Percentiles rank a stretch among this genome's conserved stretches.
Conservation (phyloP, 495 filamentous ascomycete species). For the Daldinia bambusicola region DNA sequence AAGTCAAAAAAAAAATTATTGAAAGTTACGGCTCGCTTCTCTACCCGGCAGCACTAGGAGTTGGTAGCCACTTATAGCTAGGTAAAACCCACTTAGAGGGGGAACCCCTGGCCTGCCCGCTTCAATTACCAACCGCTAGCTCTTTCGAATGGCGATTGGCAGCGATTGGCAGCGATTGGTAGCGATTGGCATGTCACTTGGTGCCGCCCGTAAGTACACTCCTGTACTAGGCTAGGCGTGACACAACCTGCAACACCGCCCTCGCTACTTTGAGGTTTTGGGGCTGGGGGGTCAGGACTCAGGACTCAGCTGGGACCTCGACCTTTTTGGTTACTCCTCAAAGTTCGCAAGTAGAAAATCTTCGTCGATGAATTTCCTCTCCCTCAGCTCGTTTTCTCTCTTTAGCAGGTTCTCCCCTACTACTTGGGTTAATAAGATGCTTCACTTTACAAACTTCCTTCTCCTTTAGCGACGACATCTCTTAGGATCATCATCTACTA, state of each 20-base stretch:
- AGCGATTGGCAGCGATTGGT: neutral
- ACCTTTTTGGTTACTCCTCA: conserved; percentile 1
- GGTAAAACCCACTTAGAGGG: conserved; percentile 19
- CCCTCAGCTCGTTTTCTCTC: conserved; percentile 26
- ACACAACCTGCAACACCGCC: conserved; percentile 22
- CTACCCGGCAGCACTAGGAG: conserved; percentile 28
- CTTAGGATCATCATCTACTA: conserved; percentile 8
- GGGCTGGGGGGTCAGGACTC: neutral
- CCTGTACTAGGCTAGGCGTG: conserved; percentile 14
- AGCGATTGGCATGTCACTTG: neutral
- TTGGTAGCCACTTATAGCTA: conserved; percentile 35
- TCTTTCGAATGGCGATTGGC: conserved; percentile 13
- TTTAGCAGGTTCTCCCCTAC: conserved; percentile 22
- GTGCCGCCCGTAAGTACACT: conserved; percentile 10
- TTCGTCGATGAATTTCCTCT: conserved; percentile 21
- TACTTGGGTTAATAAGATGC: conserved; percentile 32
- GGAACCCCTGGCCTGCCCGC: conserved; percentile 29
- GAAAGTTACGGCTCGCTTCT: conserved; percentile 11
- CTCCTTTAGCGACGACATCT: conserved; percentile 25
- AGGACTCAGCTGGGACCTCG: neutral
- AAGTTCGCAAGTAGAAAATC: conserved; percentile 19
- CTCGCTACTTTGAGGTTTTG: conserved; percentile 15
- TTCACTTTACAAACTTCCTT: conserved; percentile 16
- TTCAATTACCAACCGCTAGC: conserved; percentile 25
- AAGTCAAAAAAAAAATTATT: no score